Conservation (phyloP, 1,139 yeast genomes). For the Pichia sp. region DNA sequence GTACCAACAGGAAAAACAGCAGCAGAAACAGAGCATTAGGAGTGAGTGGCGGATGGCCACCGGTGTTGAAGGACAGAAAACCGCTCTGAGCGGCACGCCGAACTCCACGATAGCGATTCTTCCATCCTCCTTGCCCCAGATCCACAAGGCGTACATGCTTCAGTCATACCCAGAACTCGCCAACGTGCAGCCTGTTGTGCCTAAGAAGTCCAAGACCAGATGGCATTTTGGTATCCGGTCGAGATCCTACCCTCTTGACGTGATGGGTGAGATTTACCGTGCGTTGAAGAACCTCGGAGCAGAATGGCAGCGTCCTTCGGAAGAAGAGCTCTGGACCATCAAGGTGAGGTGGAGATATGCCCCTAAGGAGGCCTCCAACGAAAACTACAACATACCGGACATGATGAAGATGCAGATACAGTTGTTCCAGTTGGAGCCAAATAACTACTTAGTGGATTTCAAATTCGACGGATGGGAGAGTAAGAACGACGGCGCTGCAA, state of each 20-base stretch:
- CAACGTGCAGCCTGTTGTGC: conserved; percentile 67
- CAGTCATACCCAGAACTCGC: conserved; percentile 45
- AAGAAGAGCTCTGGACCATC: conserved; percentile 93
- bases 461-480: conserved; percentile 96
- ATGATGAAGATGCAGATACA: conserved; percentile 97
- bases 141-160: conserved; percentile 90
- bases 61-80: conserved; percentile 27
- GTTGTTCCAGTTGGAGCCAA: conserved; percentile 90
- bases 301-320: conserved; percentile 94
- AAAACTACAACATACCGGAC: conserved; percentile 45
- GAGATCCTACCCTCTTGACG: conserved; percentile 93
- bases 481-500: conserved; percentile 10
- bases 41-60: conserved; percentile 30
- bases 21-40: not conserved
- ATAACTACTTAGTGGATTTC: conserved; percentile 92
- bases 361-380: conserved; percentile 31
- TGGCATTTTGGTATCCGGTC: conserved; percentile 99
- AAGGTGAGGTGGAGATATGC: conserved; percentile 92
- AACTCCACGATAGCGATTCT: conserved; percentile 79
- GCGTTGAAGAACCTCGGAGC: conserved; percentile 93
- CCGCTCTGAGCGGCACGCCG: conserved; percentile 38
- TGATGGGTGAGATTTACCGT: conserved; percentile 96
- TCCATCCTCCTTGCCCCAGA: conserved; percentile 91
- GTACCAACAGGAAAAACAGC: conserved; percentile 16
- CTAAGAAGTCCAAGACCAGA: conserved; percentile 86